Evolutionary conservation across 192 early-diverging fungal species (phyloP), one percentile per base, ranked within the genome.

Genomic region (Backusella tuberculispora): DNA sequence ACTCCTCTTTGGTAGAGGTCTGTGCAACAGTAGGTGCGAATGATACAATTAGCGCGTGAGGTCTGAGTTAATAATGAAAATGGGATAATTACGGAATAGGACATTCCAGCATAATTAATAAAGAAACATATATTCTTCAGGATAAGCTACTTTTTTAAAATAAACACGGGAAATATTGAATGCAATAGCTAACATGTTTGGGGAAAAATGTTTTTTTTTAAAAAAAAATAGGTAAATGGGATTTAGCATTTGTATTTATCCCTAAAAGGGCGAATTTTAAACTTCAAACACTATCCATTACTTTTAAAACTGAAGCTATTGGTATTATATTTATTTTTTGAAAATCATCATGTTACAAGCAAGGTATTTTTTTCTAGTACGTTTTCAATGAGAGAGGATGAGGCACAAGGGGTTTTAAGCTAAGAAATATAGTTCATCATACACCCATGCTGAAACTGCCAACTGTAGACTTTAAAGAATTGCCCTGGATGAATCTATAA

Each of bases 11-110:
- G 21, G 53, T 60, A 26, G 9, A 60, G 24, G 53, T 60, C 10
- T 60, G 53, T 60, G n/a, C 21, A 60, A 60, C 53, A 21, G 26
- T 26, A 60, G n/a, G 48, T 19, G 21, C 53, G 21, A 60, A 60
- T 60, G 21, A 60, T 19, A 60, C 53, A 60, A 24, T 60, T 60
- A 60, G 21, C 98, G 78, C 87, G 87, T 44, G 90, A 87, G 12
- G 86, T 88, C 46, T 90, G 82, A n/a, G 90, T 90, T 2, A 90
- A 94, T 24, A 34, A 2, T 34, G 2, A 34, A 50, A 96, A 78
- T 50, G 90, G 88, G 34, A 96, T 82, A 12, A 85, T 70, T 5
- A 89, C 90, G 15, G 90, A 86, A 71, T 90, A 92, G 1, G 92
- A 90, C 63, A 99, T 90, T 6, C 80, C 78, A 14, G 43, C 41